Evolutionary conservation across 768 basidiomycete species (phyloP), one percentile per base, ranked within the genome.

Genomic region (Mycena vulgaris): DNA sequence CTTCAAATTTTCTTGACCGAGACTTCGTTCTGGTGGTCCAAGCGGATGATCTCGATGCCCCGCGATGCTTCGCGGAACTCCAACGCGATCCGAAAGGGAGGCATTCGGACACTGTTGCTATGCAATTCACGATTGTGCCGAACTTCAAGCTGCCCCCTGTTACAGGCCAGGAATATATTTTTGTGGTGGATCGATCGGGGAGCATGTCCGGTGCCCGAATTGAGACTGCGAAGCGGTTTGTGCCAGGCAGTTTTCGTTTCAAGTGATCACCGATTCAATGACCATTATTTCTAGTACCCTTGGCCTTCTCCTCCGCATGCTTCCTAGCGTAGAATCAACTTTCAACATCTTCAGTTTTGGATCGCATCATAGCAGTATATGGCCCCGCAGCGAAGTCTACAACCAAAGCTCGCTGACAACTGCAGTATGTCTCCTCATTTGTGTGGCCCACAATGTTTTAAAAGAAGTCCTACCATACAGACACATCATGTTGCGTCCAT

Each of bases 341-440:
- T 89, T 92, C 81, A 92, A 92, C 59, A 81, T 92, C n/a, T 82
- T 88, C 62, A 86, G 85, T 61, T 92, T 92, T 72, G 89, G 88
- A 0, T 55, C 1, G 13, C 0, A 14, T 0, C 76, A 76, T 7
- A 68, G 66, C 5, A 51, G 74, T 10, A 71, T 89, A 4, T 89
- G 86, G 86, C 27, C 40, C 0, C 48, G 27, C 0, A 85, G 87
- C 60, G 68, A 67, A 27, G 23, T 16, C 0, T 87, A 87, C 57
- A 68, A 77, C 64, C 71, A 82, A 61, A 74, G 7, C 0, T 77
- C 77, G 13, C 66, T 89, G 70, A 47, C 45, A 1, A 47, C 72
- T 35, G 88, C 88, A 49, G 86, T 83, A 74, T 79, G 85, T 78
- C 56, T 28, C n/a, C n/a, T n/a, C n/a, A n/a, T n/a, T n/a, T n/a